Evolutionary conservation across 1,139 yeast genomes (phyloP).

Genomic region (Lizanozyma gosingica): DNA sequence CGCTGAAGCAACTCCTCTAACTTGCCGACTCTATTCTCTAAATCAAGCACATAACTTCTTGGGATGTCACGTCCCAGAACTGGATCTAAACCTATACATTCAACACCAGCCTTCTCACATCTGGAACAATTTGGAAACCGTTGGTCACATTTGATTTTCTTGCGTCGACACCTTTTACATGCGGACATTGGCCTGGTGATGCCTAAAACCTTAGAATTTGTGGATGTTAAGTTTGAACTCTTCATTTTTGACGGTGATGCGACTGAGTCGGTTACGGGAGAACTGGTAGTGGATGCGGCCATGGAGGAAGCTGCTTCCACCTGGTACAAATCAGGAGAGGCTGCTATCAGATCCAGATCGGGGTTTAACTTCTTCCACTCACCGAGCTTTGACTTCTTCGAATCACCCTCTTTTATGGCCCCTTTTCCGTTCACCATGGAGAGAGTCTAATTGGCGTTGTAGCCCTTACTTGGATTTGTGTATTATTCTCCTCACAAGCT

Average conservation of each 20-base stretch:
- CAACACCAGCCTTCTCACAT: constrained; percentile 59
- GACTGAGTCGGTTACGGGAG: not conserved
- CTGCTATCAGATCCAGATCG: too few species aligned
- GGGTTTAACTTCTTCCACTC: too few species aligned
- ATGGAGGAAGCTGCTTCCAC: not conserved
- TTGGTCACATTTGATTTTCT: constrained; percentile 80
- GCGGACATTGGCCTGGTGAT: constrained; percentile 62
- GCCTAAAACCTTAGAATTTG: constrained; percentile 5
- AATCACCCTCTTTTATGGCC: too few species aligned
- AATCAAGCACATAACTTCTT: constrained; percentile 63
- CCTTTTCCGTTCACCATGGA: too few species aligned
- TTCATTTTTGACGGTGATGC: not conserved
- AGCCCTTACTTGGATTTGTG: too few species aligned
- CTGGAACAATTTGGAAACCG: constrained; percentile 69
- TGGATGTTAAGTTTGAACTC: not conserved
- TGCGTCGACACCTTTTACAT: constrained; percentile 71
- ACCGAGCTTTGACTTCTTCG: too few species aligned
- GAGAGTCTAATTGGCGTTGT: too few species aligned
- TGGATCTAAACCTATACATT: constrained; percentile 79
- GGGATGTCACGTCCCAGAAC: constrained; percentile 85
- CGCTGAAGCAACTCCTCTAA: constrained; percentile 44
- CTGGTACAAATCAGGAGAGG: too few species aligned
- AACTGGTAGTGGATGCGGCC: not conserved
- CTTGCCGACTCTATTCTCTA: constrained; percentile 55
- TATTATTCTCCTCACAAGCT: too few species aligned